Evolutionary conservation across 2,329 filamentous ascomycete genomes (phyloP).

Genomic region (Fusarium xyrophilum): DNA sequence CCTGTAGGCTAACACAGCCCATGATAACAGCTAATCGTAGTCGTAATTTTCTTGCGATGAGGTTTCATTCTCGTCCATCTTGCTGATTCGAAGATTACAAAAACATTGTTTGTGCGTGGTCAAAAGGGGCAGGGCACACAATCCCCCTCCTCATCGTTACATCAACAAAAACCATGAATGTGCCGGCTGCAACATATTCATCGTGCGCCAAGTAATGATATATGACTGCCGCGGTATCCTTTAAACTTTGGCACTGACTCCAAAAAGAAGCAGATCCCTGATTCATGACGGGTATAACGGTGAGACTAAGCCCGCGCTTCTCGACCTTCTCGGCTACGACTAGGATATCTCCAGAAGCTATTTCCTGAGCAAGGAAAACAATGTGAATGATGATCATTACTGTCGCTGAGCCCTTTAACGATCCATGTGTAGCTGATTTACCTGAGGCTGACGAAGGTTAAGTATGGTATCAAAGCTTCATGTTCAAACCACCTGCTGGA

Average conservation of each 20-base stretch:
- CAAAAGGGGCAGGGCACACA: neutral
- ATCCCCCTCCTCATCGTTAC: neutral
- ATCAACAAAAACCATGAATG: neutral
- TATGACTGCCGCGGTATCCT: neutral
- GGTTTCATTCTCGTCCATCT: neutral
- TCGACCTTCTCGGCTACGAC: too few species aligned
- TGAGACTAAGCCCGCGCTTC: neutral
- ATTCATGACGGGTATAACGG: neutral
- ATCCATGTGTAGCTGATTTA: neutral
- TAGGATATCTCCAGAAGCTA: neutral
- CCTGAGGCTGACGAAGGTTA: neutral
- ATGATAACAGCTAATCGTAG: neutral
- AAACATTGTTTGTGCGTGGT: neutral
- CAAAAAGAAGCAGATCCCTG: neutral
- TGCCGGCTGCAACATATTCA: neutral
- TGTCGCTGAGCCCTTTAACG: neutral
- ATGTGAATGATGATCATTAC: neutral
- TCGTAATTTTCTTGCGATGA: neutral
- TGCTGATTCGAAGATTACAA: neutral
- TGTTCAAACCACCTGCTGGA: neutral
- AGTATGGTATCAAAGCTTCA: neutral
- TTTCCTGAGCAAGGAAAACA: fast-evolving
- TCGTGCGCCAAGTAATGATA: neutral
- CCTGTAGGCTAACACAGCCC: neutral
- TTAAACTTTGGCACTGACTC: neutral